Evolutionary conservation across 805 yeast genomes (phyloP), one percentile per base, ranked within the genome.

Genomic region (Kazachstania bromeliacearum): DNA sequence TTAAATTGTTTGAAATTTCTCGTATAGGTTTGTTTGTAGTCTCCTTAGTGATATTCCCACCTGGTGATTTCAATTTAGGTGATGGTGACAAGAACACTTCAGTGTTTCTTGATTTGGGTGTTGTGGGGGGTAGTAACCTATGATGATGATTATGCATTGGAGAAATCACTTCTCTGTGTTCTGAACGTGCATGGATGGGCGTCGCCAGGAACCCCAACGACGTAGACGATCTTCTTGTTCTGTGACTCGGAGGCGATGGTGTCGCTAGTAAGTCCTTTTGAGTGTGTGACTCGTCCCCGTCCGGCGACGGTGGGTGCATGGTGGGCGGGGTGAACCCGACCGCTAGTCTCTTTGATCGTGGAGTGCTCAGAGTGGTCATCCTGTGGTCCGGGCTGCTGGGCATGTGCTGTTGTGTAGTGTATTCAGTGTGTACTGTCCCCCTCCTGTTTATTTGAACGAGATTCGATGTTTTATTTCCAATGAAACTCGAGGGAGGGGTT

Each of bases 1-100:
- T 62, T 28, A 66, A 48, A 38, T 59, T 60, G 16, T 61, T 55
- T 0, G 70, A 64, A 14, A 65, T 57, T 32, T 62, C 63, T 34
- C 67, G 52, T 10, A 64, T 64, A 8, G 68, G 68, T 27, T 63
- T 63, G 10, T 16, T 34, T 14, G n/a, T 20, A 14, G 33, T 24
- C 10, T 37, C 36, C 26, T 37, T 37, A 3, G 31, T 30, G 23
- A 31, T 25, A 2, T 13, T 8, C 15, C 26, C 28, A n/a, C 39
- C 34, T 14, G 62, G 60, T 4, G 58, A 53, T 37, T 50, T 56
- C 33, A 57, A 43, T 27, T 51, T 48, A 2, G 58, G 56, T 7
- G 60, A 47, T 17, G 62, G 62, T 12, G 62, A 57, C n/a, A 57
- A 39, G 28, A 55, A 53, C 8, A 51, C 39, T 38, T 57, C 60